Evolutionary conservation across 78 protist genomes (phyloP).

Genomic region (Monosiga brevicollis): DNA sequence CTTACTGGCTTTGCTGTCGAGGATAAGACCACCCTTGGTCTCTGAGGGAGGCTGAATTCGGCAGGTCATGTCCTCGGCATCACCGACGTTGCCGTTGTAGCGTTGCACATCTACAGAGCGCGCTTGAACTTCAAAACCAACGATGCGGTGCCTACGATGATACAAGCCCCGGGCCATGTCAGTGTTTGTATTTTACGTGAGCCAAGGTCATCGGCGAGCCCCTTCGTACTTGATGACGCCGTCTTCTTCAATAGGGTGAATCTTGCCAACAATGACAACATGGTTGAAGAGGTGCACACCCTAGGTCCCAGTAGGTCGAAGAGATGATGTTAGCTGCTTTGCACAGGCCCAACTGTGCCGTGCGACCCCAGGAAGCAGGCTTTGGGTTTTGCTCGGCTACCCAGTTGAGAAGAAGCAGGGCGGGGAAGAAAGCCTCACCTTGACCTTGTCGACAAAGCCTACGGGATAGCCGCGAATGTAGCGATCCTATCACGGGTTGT

Average conservation of each 20-base stretch:
- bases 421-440: background rate
- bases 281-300: background rate
- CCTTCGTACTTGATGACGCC: background rate
- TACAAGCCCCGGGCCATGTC: background rate
- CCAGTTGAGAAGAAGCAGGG: background rate
- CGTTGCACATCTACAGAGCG: background rate
- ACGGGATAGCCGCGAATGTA: background rate
- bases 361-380: too few species aligned
- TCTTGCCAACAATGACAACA: background rate
- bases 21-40: background rate
- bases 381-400: too few species aligned
- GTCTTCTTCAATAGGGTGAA: background rate
- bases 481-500: too few species aligned
- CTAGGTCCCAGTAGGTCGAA: background rate
- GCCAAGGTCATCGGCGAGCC: background rate
- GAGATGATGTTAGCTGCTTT: too few species aligned
- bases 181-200: conserved; percentile 31
- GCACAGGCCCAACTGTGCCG: too few species aligned
- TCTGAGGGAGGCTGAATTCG: background rate
- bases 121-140: conserved; percentile 64
- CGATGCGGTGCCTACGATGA: conserved; percentile 30
- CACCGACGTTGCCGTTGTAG: background rate
- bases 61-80: background rate
- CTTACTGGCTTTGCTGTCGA: background rate
- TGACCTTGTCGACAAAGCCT: background rate